A percentile compares a stretch with the other conserved stretches of the same genome.
Conservation (phyloP, 805 yeast species). For the Wickerhamiella occidentalis region DNA sequence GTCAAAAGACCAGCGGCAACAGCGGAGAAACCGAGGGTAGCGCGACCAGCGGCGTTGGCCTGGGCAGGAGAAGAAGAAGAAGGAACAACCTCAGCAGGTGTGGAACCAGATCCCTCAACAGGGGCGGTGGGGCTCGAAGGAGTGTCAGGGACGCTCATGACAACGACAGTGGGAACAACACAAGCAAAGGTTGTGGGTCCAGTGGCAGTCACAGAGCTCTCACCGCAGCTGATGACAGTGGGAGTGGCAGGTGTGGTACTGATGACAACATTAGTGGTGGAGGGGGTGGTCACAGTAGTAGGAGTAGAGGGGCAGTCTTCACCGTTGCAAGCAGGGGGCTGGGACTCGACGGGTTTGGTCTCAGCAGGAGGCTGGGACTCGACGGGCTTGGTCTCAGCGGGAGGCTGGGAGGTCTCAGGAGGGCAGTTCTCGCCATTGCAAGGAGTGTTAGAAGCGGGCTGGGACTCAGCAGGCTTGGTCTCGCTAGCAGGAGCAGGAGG, state of each 20-base stretch:
- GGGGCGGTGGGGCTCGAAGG: slow-evolving; percentile 5
- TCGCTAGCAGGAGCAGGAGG: background rate
- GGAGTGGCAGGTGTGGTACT: slow-evolving; percentile 5
- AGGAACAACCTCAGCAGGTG: background rate
- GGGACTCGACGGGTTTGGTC: background rate
- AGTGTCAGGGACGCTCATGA: slow-evolving; percentile 3
- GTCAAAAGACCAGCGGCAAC: slow-evolving; percentile 2
- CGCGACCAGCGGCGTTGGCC: slow-evolving; percentile 3
- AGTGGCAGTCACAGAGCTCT: slow-evolving; percentile 1
- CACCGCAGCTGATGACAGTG: slow-evolving; percentile 10
- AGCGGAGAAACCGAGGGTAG: background rate
- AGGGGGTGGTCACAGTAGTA: background rate
- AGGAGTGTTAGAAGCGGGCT: background rate
- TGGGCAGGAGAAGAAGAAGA: background rate
- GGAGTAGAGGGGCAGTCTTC: background rate
- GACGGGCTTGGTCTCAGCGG: background rate
- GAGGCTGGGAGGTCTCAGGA: background rate
- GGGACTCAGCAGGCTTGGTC: background rate
- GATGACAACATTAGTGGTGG: background rate
- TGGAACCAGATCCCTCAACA: background rate
- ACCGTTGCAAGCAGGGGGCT: slow-evolving; percentile 3
- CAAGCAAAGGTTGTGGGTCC: slow-evolving; percentile 5
- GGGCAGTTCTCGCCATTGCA: background rate
- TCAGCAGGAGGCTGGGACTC: background rate
- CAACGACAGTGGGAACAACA: slow-evolving; percentile 3